These are phyloP conservation scores for Cnidoscolus chayamansa DNA, from an alignment of 441 rosid genomes.

Conservation along the genomic window DNA sequence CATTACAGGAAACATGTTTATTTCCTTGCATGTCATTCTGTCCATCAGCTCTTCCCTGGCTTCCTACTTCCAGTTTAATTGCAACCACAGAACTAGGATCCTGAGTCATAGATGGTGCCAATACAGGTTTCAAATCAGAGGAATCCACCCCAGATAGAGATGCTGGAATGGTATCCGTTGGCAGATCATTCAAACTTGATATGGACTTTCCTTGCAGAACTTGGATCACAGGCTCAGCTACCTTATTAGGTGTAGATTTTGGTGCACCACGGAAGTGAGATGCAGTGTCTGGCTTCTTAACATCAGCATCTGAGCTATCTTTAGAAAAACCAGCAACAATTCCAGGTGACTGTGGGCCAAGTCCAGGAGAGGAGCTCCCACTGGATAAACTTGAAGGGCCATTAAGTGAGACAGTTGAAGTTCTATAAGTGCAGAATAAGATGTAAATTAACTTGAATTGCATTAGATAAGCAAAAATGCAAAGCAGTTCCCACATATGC, in stretches of 20 bases:
- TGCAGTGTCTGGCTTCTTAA: conserved; percentile 23
- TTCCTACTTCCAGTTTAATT: conserved; percentile 29
- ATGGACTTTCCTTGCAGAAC: conserved; percentile 34
- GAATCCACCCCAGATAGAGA: conserved; percentile 36
- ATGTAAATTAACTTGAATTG: conserved; percentile 2
- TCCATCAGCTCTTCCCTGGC: conserved; percentile 33
- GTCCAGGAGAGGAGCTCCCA: conserved; percentile 38
- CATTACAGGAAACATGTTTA: conserved; percentile 15
- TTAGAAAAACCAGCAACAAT: conserved; percentile 23
- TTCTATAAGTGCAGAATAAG: conserved; percentile 28
- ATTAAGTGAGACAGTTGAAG: conserved; percentile 30
- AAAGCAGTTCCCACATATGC: background rate
- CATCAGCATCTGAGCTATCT: conserved; percentile 29
- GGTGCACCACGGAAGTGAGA: conserved; percentile 19
- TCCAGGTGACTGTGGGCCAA: conserved; percentile 20
- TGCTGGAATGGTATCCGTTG: conserved; percentile 25
- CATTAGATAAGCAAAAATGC: conserved; percentile 5
- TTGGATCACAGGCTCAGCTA: conserved; percentile 18
- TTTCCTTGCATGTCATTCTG: conserved; percentile 32
- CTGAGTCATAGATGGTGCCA: conserved; percentile 28
- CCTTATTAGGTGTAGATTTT: conserved; percentile 22
- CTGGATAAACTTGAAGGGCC: conserved; percentile 40
- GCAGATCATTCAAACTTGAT: conserved; percentile 27
- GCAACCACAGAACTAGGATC: conserved; percentile 32
- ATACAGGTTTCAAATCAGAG: conserved; percentile 43